These are phyloP conservation scores for Leccinum variicolor DNA, from an alignment of 768 basidiomycete species.

Conservation along the genomic window DNA sequence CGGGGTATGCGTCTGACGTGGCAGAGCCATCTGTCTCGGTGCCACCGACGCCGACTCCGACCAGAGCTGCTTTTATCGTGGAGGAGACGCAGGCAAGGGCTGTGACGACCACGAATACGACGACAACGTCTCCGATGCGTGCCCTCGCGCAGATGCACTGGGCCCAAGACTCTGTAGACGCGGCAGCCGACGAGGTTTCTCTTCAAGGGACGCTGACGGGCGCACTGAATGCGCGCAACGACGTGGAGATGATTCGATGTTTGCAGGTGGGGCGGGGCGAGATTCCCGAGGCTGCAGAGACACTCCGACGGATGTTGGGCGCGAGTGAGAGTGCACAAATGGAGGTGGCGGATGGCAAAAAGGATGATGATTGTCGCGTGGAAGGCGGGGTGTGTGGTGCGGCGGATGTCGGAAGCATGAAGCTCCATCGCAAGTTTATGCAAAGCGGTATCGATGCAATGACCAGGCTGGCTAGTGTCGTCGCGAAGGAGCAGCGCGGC, in stretches of 20 bases:
- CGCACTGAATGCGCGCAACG: slow-evolving; percentile 13
- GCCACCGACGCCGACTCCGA: slow-evolving; percentile 11
- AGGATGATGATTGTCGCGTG: neutral
- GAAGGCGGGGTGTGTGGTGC: neutral
- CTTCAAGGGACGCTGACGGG: slow-evolving; percentile 18
- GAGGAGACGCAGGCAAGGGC: slow-evolving; percentile 1
- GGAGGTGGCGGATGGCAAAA: neutral
- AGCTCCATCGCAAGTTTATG: slow-evolving; percentile 59
- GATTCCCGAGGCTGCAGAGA: slow-evolving; percentile 24
- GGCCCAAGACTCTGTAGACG: slow-evolving; percentile 22
- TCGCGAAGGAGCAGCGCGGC: neutral
- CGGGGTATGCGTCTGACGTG: neutral
- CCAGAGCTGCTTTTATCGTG: slow-evolving; percentile 4
- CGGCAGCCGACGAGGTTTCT: slow-evolving; percentile 21
- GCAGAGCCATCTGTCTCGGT: neutral
- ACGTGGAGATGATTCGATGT: slow-evolving; percentile 20
- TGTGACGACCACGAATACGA: neutral
- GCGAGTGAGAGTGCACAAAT: neutral
- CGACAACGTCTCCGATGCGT: neutral
- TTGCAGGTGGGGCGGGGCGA: slow-evolving; percentile 22
- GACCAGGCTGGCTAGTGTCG: slow-evolving; percentile 49
- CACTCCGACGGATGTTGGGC: slow-evolving; percentile 19
- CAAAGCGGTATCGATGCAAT: slow-evolving; percentile 72
- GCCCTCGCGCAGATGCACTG: slow-evolving; percentile 19
- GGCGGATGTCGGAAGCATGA: neutral